These are phyloP conservation scores for Gloeostereum incarnatum DNA, from an alignment of 768 basidiomycete species.

Conservation along the genomic window DNA sequence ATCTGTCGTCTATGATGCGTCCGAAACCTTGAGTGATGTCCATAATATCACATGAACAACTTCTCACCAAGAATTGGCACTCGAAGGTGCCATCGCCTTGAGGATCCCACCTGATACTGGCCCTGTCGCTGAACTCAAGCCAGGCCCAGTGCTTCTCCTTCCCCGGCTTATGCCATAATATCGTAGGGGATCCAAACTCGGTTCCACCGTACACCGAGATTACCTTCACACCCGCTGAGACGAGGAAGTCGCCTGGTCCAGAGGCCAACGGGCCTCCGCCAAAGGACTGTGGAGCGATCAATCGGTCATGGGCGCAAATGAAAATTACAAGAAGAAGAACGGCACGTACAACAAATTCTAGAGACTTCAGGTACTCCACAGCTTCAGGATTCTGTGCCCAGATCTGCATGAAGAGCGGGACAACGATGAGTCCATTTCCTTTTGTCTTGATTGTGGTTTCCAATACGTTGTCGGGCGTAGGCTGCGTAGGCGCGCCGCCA, in stretches of 20 bases:
- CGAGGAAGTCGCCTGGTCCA: background rate
- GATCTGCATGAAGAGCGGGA: conserved; percentile 17
- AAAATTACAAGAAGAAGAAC: too few species aligned
- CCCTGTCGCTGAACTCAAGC: conserved; percentile 16
- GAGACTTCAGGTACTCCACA: conserved; percentile 9
- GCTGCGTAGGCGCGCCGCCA: conserved; percentile 14
- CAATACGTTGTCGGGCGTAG: conserved; percentile 18
- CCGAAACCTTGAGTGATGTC: background rate
- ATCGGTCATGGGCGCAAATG: too few species aligned
- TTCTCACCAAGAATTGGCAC: conserved; percentile 23
- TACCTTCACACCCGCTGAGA: conserved; percentile 1
- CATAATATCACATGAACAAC: conserved; percentile 1
- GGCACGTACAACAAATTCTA: conserved; percentile 12
- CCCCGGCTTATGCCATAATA: conserved; percentile 6
- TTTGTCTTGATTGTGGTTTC: conserved; percentile 9
- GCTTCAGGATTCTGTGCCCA: conserved; percentile 12
- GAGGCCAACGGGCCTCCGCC: conserved; percentile 6
- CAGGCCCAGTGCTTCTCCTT: conserved; percentile 23
- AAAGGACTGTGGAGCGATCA: too few species aligned
- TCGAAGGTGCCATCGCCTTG: conserved; percentile 28
- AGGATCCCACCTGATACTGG: conserved; percentile 20
- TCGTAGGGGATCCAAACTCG: conserved; percentile 17
- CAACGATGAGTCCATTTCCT: conserved; percentile 11
- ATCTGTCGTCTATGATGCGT: background rate
- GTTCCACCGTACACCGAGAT: conserved; percentile 14